phyloP scores from a whole-genome alignment of 371 early-diverging fungal genomes.

The Furculomyces boomerangus region DNA sequence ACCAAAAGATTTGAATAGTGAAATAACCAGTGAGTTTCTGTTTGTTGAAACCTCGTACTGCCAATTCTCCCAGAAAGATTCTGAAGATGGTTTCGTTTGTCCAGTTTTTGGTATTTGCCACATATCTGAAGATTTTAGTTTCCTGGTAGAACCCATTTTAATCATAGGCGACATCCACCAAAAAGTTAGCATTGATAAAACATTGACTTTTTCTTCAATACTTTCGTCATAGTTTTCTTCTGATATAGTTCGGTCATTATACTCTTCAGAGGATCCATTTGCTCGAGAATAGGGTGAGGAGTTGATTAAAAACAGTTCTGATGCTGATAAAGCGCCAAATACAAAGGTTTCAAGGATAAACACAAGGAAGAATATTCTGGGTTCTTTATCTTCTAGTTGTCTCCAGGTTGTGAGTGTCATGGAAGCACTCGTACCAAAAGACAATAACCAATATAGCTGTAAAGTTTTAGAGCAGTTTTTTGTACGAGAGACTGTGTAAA shows the following conservation, averaged over 20 bases:
- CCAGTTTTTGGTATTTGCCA: constrained; percentile 45
- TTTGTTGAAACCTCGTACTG: constrained; percentile 23
- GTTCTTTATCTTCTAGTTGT: too few species aligned
- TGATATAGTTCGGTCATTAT: not conserved
- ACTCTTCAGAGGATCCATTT: not conserved
- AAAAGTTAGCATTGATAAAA: constrained; percentile 71
- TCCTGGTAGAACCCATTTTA: constrained; percentile 55
- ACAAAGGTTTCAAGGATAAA: not conserved
- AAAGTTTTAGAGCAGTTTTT: too few species aligned
- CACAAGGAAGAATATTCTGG: not conserved
- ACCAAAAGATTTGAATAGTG: constrained; percentile 38
- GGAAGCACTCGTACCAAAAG: too few species aligned
- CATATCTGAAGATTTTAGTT: constrained; percentile 56
- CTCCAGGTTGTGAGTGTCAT: too few species aligned
- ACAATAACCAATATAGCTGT: too few species aligned
- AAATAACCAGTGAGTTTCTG: constrained; percentile 47
- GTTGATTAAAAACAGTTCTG: not conserved
- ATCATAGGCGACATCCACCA: constrained; percentile 84
- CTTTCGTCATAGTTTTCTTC: constrained; percentile 4
- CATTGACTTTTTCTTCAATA: constrained; percentile 68
- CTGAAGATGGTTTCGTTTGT: constrained; percentile 37
- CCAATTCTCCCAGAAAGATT: constrained; percentile 46
- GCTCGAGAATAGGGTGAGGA: not conserved
- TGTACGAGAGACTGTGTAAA: too few species aligned
- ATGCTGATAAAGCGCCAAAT: not conserved